phyloP scores from a whole-genome alignment of 1,284 basidiomycete genomes.

The Ganoderma lucidum region DNA sequence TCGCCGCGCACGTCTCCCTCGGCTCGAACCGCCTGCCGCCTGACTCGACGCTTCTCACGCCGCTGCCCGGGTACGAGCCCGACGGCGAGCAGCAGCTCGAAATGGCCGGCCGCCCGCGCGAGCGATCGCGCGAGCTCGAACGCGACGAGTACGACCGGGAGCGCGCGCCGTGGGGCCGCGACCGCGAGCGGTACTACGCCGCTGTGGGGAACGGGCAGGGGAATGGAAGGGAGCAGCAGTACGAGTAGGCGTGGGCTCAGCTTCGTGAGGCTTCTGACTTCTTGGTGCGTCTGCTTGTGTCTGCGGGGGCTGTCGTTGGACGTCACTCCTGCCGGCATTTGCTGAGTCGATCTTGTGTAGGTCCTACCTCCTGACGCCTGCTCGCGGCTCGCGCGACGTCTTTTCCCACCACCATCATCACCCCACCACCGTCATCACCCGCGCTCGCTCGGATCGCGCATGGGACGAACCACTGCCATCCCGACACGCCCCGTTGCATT shows the following conservation, averaged over 20 bases:
- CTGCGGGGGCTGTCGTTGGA: not conserved
- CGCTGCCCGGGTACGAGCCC: conserved; percentile 53
- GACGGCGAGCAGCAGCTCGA: conserved; percentile 30
- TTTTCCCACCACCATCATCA: no score
- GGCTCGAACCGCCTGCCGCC: conserved; percentile 49
- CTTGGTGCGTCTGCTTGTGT: conserved; percentile 2
- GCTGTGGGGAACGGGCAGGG: conserved; percentile 18
- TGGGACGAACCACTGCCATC: not conserved
- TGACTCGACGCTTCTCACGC: conserved; percentile 60
- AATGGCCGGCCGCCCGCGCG: conserved; percentile 8
- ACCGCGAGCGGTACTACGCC: conserved; percentile 27
- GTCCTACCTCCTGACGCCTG: conserved; percentile 11
- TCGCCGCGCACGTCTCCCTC: conserved; percentile 37
- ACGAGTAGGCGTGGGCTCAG: conserved; percentile 22
- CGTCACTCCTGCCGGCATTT: conserved; percentile 5
- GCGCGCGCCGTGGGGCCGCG: conserved; percentile 16
- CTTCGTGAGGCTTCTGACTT: not conserved
- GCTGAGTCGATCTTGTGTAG: conserved; percentile 8
- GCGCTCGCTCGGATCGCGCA: not conserved
- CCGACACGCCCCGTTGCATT: not conserved
- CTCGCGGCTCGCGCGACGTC: not conserved
- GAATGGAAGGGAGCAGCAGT: conserved; percentile 27
- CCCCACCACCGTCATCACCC: no score
- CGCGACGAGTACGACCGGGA: conserved; percentile 13
- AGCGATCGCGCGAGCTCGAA: conserved; percentile 12